phyloP scores from a whole-genome alignment of 1,139 yeast species.

The Debaryomyces robertsiae region DNA sequence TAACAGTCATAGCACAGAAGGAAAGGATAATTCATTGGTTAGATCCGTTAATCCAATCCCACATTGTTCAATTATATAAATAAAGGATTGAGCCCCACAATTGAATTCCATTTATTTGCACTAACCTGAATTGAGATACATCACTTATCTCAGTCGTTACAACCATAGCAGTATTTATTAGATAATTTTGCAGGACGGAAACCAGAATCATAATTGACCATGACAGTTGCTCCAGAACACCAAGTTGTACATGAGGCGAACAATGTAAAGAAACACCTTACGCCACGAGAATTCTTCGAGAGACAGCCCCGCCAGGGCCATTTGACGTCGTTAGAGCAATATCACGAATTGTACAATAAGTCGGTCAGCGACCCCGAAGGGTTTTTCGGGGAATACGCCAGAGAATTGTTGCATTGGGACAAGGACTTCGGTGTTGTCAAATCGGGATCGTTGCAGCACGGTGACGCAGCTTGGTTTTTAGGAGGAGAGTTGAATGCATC shows the following conservation, averaged over 20 bases:
- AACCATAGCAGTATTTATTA: constrained; percentile 1
- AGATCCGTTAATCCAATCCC: no score
- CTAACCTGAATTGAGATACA: background rate
- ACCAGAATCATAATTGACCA: constrained; percentile 6
- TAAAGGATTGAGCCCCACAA: constrained; percentile 8
- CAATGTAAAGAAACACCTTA: constrained; percentile 58
- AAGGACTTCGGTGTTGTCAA: constrained; percentile 74
- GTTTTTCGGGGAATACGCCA: constrained; percentile 84
- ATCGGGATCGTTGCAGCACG: constrained; percentile 71
- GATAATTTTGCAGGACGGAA: constrained; percentile 1
- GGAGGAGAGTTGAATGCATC: constrained; percentile 94
- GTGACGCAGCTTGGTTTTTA: constrained; percentile 90
- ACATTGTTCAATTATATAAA: background rate
- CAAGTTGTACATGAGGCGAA: constrained; percentile 83
- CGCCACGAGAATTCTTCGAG: constrained; percentile 75
- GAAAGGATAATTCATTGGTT: no score
- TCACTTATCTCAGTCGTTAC: constrained; percentile 1
- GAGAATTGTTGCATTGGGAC: constrained; percentile 81
- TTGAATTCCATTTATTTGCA: background rate
- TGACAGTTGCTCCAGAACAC: constrained; percentile 29
- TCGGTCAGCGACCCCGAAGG: constrained; percentile 80
- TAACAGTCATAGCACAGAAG: background rate
- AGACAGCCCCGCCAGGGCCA: constrained; percentile 66
- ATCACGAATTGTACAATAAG: constrained; percentile 70
- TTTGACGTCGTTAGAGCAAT: constrained; percentile 61